Base-by-base conservation (phyloP, 2,329 filamentous ascomycete species). In the Emericellopsis atlantica region DNA sequence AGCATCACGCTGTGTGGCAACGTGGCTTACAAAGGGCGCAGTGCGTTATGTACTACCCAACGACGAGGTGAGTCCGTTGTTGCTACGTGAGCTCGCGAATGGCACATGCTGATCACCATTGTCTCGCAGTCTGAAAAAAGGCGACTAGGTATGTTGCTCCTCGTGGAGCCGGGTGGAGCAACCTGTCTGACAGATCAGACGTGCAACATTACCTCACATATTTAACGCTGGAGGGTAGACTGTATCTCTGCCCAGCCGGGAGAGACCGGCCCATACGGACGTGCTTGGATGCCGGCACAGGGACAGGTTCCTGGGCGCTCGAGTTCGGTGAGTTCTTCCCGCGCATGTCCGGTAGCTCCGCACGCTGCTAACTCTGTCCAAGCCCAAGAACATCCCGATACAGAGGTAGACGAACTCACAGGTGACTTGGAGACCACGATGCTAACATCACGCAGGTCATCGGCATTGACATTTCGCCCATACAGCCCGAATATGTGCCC, bases 401-500 rank as follows among this genome's bases (percentile, higher is more conserved):
- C 49, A 3, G 42, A 53, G 38, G 51, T 53, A 10, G 22, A 22
- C 23, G 29, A 21, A 8, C 10, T 15, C 4, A 16, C 14, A 6
- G 8, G 32, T 21, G n/a, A 14, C 9, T 4, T 10, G n/a, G 6
- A 23, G 11, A 40, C 40, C 43, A 29, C 44, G n/a, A 36, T 6
- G 3, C 11, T 12, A 6, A 24, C 26, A 45, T 45, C 24, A 40
- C 48, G 8, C 40, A 51, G 47, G 50, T 53, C 23, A 46, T 52
- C 34, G 54, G 55, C 15, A 51, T 58, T 29, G 59, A 62, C 41
- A 40, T 62, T 2, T 53, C 51, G 4, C 56, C 57, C 1, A 58
- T 62, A 21, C 59, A 62, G 36, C 59, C 58, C 1, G 37, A 21
- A 36, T 46, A 44, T 34, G 62, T 65, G 7, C 66, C 67, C 1